Evolutionary conservation across 2,329 filamentous ascomycete genomes (phyloP).

Genomic region (Cladosporium sp.): DNA sequence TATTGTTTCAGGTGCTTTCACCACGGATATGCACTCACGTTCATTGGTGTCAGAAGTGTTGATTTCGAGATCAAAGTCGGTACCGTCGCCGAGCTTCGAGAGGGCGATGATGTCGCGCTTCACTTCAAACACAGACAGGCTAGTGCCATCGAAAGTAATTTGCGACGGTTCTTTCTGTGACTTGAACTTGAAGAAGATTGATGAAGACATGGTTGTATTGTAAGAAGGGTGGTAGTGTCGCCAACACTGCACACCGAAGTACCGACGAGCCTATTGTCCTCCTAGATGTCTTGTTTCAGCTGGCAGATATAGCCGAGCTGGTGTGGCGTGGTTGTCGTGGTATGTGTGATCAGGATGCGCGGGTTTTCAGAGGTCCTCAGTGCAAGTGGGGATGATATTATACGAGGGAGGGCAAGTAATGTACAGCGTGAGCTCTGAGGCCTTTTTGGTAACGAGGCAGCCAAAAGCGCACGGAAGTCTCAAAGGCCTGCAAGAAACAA

Average conservation of each 20-base stretch:
- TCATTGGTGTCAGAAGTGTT: constrained; percentile 89
- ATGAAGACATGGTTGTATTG: constrained; percentile 73
- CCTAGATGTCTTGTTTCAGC: background rate
- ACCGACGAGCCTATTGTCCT: background rate
- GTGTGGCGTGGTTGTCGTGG: background rate
- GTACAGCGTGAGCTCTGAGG: constrained; percentile 13
- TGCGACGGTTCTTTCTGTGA: constrained; percentile 92
- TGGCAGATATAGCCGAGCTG: background rate
- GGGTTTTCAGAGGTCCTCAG: constrained; percentile 9
- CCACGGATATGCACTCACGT: constrained; percentile 54
- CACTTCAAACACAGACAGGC: constrained; percentile 96
- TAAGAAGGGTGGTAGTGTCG: background rate
- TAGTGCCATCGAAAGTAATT: constrained; percentile 94
- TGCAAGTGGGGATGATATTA: constrained; percentile 11
- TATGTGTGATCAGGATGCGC: constrained; percentile 5
- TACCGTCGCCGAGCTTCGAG: constrained; percentile 89
- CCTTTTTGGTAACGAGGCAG: constrained; percentile 10
- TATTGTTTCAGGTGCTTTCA: constrained; percentile 6
- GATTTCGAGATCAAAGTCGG: constrained; percentile 92
- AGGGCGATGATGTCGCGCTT: constrained; percentile 98
- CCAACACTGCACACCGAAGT: background rate
- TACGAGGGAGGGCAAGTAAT: constrained; percentile 12
- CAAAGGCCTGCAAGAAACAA: constrained; percentile 12
- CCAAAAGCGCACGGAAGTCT: constrained; percentile 13
- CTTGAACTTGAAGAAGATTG: constrained; percentile 99